Conservation (phyloP, 768 basidiomycete genomes). For the Kwoniella mangroviensis region DNA sequence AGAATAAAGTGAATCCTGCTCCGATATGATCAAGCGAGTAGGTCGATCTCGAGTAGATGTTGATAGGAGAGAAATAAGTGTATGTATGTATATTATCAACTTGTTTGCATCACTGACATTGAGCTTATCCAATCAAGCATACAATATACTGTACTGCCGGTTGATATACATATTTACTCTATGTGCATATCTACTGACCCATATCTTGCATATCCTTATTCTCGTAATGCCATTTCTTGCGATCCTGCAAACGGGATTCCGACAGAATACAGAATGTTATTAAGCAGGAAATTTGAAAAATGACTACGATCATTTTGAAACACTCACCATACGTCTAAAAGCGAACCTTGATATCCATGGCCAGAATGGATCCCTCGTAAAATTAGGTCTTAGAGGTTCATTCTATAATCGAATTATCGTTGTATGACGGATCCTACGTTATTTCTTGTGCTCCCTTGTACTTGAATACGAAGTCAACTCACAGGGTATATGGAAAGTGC, state of each 20-base stretch:
- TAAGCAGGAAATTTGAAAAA: background rate
- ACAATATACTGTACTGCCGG: too few species aligned
- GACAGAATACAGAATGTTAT: background rate
- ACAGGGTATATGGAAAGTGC: conserved; percentile 29
- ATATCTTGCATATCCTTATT: conserved; percentile 4
- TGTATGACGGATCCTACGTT: too few species aligned
- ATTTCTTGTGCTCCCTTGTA: too few species aligned
- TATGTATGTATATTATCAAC: background rate
- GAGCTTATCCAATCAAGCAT: too few species aligned
- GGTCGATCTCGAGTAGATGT: background rate
- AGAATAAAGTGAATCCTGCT: conserved; percentile 69
- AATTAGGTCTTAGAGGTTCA: conserved; percentile 28
- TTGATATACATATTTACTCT: background rate
- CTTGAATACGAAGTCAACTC: conserved; percentile 5
- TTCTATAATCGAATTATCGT: conserved; percentile 25
- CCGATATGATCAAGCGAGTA: conserved; percentile 29
- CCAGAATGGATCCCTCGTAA: conserved; percentile 24
- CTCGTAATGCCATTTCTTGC: conserved; percentile 27
- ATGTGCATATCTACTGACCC: conserved; percentile 6
- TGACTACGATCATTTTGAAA: background rate
- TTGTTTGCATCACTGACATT: too few species aligned
- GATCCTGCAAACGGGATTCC: background rate
- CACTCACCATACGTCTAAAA: conserved; percentile 15
- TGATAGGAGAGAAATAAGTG: background rate
- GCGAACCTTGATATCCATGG: conserved; percentile 22